phyloP scores from a whole-genome alignment of 129 eudicot species.

The Escallonia rubra region DNA sequence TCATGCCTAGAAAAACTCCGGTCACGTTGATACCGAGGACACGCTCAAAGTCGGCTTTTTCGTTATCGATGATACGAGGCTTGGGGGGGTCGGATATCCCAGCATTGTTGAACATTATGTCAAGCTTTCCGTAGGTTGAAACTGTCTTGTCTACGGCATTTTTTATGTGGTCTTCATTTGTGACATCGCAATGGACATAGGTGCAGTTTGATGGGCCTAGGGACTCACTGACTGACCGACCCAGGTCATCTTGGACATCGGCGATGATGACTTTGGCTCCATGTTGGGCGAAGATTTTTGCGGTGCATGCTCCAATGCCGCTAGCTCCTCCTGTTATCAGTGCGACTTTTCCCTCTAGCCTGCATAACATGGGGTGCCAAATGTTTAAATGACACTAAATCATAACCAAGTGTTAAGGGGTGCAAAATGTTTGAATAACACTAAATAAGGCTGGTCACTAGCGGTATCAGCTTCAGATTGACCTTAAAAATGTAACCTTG shows the following conservation, averaged over 20 bases:
- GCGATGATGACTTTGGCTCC: constrained; percentile 30
- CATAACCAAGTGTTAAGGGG: neutral
- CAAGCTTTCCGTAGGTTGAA: constrained; percentile 20
- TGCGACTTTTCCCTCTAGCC: constrained; percentile 62
- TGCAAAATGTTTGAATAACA: neutral
- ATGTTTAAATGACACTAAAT: neutral
- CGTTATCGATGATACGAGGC: neutral
- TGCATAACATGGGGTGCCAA: neutral
- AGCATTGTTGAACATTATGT: constrained; percentile 1
- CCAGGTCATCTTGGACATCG: constrained; percentile 19
- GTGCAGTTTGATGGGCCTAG: constrained; percentile 4
- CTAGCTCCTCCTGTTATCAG: constrained; percentile 35
- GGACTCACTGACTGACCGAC: constrained; percentile 11
- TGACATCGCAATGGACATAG: constrained; percentile 4
- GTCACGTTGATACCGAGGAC: constrained; percentile 5
- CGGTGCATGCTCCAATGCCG: constrained; percentile 24
- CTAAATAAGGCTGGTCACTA: too few relatives aligned
- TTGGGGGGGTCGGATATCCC: too few relatives aligned
- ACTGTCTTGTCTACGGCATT: constrained; percentile 15
- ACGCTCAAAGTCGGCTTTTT: neutral
- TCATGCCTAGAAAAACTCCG: constrained; percentile 13
- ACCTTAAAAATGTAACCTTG: too few relatives aligned
- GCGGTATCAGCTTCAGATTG: too few relatives aligned
- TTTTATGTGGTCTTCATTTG: constrained; percentile 13
- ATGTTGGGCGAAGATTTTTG: constrained; percentile 19